Base-by-base conservation (phyloP, 1,284 basidiomycete genomes). In the Malassezia equina region DNA sequence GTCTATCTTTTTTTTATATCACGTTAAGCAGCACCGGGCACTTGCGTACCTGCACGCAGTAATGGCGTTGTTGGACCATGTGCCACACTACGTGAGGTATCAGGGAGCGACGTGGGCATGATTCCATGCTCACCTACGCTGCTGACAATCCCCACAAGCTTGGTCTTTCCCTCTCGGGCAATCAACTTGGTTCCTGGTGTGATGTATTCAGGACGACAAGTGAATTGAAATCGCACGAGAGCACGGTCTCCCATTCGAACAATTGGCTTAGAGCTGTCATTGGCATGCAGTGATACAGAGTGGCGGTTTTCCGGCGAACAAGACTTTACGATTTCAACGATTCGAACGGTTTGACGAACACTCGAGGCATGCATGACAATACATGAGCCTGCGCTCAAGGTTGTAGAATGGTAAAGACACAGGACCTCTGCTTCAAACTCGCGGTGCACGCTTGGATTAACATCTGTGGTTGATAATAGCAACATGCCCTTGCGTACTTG, bases 401-500 rank as follows among this genome's bases (percentile, higher is more conserved):
- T 73, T 9, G 71, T 73, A 13, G 64, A 64, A 53, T 73, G 71
- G 57, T 73, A 71, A n/a, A 73, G 51, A 41, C 71, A 73, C 17
- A 73, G 48, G 13, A 71, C 65, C 52, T 73, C 71, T 21, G 71
- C 71, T 17, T 73, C 71, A 41, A 69, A 73, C 44, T 66, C 64
- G 54, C 68, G 62, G 24, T 58, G 53, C 21, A 62, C 67, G 47
- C 61, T 58, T 5, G 70, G 69, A 15, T 67, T 47, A 1, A 47
- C 31, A 0, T 67, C 59, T 36, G 56, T 58, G 21, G 60, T 50
- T 9, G 60, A 54, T 71, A 75, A 79, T 82, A 84, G 86, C 82
- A 79, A 76, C 67, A 64, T 67, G 43, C 90, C 91, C 77, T 96
- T 98, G 55, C 94, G 80, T 7, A 96, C 84, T 42, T 85, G 83